Base-by-base conservation (phyloP, 2,329 filamentous ascomycete species). In the Epichloe uncinata region DNA sequence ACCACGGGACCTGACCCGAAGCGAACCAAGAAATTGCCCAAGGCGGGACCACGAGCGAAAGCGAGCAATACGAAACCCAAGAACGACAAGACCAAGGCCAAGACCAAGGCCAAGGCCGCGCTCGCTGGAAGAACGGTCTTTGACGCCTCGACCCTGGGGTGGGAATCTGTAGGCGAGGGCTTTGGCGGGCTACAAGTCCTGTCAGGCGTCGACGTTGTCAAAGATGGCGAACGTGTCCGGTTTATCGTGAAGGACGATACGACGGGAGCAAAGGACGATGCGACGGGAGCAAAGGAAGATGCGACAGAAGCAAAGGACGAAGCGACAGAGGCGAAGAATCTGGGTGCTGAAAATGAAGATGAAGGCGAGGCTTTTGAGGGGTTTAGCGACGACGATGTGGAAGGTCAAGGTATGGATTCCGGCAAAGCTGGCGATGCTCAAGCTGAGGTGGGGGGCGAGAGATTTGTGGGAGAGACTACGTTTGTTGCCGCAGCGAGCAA, bases 181-280 rank as follows among this genome's bases (percentile, higher is more conserved):
- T 96, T 98, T 65, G 94, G 84, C 59, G 89, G 87, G 0, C 70
- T 98, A 2, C 89, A 98, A 60, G 90, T 97, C 60, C 84, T 97
- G 44, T 87, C 95, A 15, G 88, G 87, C 47, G 87, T 98, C 1
- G 86, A 95, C 33, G 75, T 98, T n/a, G 72, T 95, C 41, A 79
- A 76, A 54, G 74, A 83, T 33, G 81, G 80, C 7, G 69, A 73
- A 48, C 73, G 69, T 5, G 66, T 83, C 30, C 71, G 76, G 59
- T 83, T 84, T 65, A 69, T 82, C 57, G 62, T 70, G 37, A 56
- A 55, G 22, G 56, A 59, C 42, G 45, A 60, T 22, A 48, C 52
- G 45, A 34, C 54, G 34, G 52, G 51, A 46, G 53, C 55, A 35
- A 56, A 55, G 20, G 56, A 59, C 41, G 45, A 60, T 20, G 47